These are phyloP conservation scores for Gyrodon lividus DNA, from an alignment of 768 basidiomycete genomes.

Conservation along the genomic window DNA sequence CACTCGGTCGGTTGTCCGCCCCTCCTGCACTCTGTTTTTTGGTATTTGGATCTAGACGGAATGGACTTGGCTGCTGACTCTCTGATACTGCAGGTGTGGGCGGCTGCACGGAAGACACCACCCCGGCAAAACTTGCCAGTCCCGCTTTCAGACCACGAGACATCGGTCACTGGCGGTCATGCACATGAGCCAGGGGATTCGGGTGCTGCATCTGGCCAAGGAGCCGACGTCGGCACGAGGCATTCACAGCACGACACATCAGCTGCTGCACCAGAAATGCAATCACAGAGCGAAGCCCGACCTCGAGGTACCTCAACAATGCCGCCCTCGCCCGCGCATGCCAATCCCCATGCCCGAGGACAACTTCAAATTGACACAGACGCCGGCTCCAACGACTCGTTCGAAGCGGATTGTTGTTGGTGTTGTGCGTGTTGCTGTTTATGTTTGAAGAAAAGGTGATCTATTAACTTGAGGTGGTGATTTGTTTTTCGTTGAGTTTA, in stretches of 20 bases:
- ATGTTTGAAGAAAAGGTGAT: background rate
- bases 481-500: background rate
- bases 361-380: background rate
- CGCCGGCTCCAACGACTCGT: background rate
- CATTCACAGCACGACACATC: background rate
- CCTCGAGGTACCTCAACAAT: background rate
- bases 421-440: background rate
- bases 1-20: background rate
- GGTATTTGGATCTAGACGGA: background rate
- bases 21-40: background rate
- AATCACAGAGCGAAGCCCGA: too few relatives aligned
- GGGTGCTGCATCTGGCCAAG: background rate
- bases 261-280: too few relatives aligned
- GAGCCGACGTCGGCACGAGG: background rate
- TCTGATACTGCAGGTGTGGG: background rate
- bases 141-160: background rate
- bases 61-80: background rate
- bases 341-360: background rate
- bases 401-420: background rate
- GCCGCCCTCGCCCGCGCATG: background rate
- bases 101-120: background rate
- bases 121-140: background rate
- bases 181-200: background rate
- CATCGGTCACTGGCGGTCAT: background rate
- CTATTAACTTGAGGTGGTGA: too few relatives aligned